Percentiles rank a stretch among this genome's conserved stretches.
phyloP scores from a whole-genome alignment of 225 moss, liverwort and hornwort species.

The Thuidium tamariscinum region DNA sequence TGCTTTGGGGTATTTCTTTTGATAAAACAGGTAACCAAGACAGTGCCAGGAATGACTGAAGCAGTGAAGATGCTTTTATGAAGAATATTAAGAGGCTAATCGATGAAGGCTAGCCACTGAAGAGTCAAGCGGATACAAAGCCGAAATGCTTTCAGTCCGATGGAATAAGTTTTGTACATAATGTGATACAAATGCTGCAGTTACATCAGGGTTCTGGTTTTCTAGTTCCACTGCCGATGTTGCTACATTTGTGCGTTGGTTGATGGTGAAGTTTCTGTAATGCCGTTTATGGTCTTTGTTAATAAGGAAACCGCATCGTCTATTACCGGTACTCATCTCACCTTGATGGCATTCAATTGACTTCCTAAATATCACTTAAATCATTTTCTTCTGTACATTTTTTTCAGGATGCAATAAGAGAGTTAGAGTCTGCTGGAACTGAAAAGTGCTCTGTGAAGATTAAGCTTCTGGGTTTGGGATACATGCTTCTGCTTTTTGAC shows the following conservation, averaged over 20 bases:
- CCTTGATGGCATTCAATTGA: neutral
- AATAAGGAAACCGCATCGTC: neutral
- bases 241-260: neutral
- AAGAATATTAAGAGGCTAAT: slow-evolving; percentile 59
- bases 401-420: slow-evolving; percentile 74
- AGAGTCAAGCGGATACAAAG: slow-evolving; percentile 68
- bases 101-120: slow-evolving; percentile 70
- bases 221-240: neutral
- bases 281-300: neutral
- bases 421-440: slow-evolving; percentile 61
- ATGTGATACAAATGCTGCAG: slow-evolving; percentile 14
- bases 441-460: slow-evolving; percentile 78
- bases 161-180: slow-evolving; percentile 73
- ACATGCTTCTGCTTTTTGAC: neutral
- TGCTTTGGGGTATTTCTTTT: neutral
- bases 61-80: slow-evolving; percentile 57
- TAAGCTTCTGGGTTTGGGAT: slow-evolving; percentile 24
- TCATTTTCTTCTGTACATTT: slow-evolving; percentile 8
- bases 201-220: neutral
- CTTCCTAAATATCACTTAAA: no score
- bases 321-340: neutral
- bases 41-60: slow-evolving; percentile 58
- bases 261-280: neutral
- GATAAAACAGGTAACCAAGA: slow-evolving; percentile 15
- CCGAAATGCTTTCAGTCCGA: slow-evolving; percentile 71